Percentiles rank a stretch among this genome's conserved stretches.
These are phyloP conservation scores for Verticillium zaregamsianum DNA, from an alignment of 2,329 filamentous ascomycete species.

Conservation along the genomic window DNA sequence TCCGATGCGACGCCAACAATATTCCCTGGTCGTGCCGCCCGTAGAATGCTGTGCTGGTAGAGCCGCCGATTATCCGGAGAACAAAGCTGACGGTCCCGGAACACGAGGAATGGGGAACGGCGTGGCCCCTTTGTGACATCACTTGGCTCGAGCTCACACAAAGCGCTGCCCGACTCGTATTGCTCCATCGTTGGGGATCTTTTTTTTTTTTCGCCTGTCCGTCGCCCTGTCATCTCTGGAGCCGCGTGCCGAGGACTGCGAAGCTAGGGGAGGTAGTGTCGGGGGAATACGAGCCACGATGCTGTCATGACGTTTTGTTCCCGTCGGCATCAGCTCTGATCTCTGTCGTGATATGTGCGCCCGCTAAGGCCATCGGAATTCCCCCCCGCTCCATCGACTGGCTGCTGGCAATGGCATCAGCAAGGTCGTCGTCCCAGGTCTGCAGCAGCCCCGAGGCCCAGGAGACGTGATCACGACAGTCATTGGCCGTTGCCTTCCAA, in stretches of 20 bases:
- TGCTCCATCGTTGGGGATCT: not conserved
- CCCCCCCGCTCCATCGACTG: not conserved
- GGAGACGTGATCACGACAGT: not conserved
- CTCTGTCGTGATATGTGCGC: not conserved
- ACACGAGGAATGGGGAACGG: not conserved
- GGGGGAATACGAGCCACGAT: not conserved
- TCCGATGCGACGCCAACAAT: not conserved
- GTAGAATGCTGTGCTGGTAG: not conserved
- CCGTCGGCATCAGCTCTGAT: not conserved
- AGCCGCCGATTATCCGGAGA: not conserved
- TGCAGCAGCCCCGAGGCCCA: not conserved
- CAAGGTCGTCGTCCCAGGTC: not conserved
- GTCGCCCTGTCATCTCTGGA: not conserved
- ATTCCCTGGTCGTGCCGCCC: not conserved
- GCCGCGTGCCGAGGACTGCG: not conserved
- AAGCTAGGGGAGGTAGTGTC: not conserved
- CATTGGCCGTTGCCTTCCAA: not conserved
- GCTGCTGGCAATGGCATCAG: not conserved
- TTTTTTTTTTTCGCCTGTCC: not conserved
- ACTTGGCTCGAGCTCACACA: not conserved
- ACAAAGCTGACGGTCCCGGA: not conserved
- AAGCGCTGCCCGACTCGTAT: not conserved
- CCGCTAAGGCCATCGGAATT: not conserved
- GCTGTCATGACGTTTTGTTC: not conserved
- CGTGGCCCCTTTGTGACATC: not conserved